These are phyloP conservation scores for Hygrophorus pudorinus DNA, from an alignment of 768 basidiomycete genomes.

Conservation along the genomic window DNA sequence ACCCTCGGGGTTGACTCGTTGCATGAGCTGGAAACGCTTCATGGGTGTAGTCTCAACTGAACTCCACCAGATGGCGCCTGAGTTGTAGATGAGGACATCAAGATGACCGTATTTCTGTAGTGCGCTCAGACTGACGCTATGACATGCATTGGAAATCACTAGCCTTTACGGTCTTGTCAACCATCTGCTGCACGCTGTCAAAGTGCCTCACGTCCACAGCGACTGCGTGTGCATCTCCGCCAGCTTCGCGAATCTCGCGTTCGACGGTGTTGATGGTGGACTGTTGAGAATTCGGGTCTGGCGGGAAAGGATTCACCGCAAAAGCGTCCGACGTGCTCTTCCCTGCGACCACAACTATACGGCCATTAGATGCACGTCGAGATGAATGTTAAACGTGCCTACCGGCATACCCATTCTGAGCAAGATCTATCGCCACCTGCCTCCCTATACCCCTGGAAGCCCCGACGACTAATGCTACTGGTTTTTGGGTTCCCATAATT, in stretches of 20 bases:
- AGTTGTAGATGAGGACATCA: conserved; percentile 12
- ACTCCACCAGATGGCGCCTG: conserved; percentile 15
- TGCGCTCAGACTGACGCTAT: background rate
- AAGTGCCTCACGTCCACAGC: conserved; percentile 8
- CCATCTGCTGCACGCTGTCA: conserved; percentile 6
- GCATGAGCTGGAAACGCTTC: conserved; percentile 12
- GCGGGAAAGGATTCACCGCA: conserved; percentile 9
- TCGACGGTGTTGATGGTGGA: conserved; percentile 12
- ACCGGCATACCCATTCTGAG: conserved; percentile 11
- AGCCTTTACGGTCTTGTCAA: conserved; percentile 3
- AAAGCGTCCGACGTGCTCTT: conserved; percentile 11
- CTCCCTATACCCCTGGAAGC: conserved; percentile 12
- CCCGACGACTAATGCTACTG: conserved; percentile 12
- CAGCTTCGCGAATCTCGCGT: conserved; percentile 11
- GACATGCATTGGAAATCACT: background rate
- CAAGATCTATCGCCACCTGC: conserved; percentile 10
- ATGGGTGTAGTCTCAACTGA: conserved; percentile 10
- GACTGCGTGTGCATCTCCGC: conserved; percentile 9
- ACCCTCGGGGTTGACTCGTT: conserved; percentile 11
- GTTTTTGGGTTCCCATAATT: conserved; percentile 1
- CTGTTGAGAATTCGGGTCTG: conserved; percentile 9
- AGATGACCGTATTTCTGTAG: conserved; percentile 9
- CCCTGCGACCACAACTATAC: conserved; percentile 11
- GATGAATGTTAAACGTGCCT: background rate
- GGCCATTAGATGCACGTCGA: background rate